Conservation (phyloP, 164 flowering plant species). For the Magnolia kwangsiensis region DNA sequence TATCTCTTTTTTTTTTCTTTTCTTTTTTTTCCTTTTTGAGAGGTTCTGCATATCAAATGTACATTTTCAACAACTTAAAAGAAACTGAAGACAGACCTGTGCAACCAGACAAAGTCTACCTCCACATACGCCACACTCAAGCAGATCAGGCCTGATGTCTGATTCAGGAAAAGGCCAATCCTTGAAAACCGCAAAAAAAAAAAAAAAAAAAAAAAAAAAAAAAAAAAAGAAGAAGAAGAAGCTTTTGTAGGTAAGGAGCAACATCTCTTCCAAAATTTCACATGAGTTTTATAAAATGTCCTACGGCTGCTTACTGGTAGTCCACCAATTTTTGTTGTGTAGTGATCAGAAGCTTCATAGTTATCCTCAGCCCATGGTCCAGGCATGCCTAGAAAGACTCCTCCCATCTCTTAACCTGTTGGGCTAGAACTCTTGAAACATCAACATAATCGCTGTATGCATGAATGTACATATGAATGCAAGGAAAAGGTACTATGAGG, state of each 20-base stretch:
- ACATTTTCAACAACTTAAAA: background rate
- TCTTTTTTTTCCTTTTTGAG: no score
- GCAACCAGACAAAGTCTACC: conserved; percentile 55
- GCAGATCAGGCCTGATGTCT: conserved; percentile 29
- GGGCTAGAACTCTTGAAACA: background rate
- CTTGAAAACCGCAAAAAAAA: conserved; percentile 26
- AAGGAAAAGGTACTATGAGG: no score
- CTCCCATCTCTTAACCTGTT: conserved; percentile 34
- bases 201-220: background rate
- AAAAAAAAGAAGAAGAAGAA: background rate
- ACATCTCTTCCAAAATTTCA: background rate
- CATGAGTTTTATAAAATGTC: background rate
- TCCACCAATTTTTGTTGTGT: conserved; percentile 88
- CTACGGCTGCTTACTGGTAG: conserved; percentile 51
- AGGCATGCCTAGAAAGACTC: conserved; percentile 74
- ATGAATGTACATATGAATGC: no score
- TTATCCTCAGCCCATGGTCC: conserved; percentile 81
- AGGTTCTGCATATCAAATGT: no score
- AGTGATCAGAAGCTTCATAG: conserved; percentile 67
- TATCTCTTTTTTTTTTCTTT: no score
- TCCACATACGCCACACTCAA: conserved; percentile 56
- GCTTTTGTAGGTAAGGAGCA: background rate
- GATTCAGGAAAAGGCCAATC: conserved; percentile 60
- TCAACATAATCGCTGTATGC: background rate
- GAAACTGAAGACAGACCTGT: conserved; percentile 45